A percentile compares a stretch with the other conserved stretches of the same genome.
phyloP scores from a whole-genome alignment of 2,329 filamentous ascomycete species.

The Lasiodiplodia gonubiensis region DNA sequence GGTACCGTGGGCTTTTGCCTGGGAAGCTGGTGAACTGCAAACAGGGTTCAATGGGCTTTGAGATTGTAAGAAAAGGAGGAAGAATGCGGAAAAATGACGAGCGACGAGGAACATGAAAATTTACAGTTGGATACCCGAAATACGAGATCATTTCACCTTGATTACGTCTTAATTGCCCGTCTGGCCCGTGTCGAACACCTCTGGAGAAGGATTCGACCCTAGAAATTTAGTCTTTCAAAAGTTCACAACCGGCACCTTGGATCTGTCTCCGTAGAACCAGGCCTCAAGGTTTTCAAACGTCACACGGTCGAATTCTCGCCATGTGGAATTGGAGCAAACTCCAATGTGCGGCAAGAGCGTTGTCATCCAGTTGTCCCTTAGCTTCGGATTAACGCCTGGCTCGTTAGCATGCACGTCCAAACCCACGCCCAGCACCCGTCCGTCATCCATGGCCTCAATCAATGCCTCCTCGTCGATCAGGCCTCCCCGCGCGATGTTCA shows the following conservation, averaged over 20 bases:
- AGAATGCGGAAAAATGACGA: slow-evolving; percentile 1
- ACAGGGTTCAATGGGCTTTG: slow-evolving; percentile 14
- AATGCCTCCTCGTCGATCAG: slow-evolving; percentile 63
- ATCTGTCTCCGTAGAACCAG: slow-evolving; percentile 16
- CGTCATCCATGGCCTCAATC: slow-evolving; percentile 58
- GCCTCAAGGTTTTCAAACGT: slow-evolving; percentile 1
- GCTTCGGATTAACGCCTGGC: slow-evolving; percentile 58
- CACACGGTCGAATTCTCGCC: slow-evolving; percentile 11
- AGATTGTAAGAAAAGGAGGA: not conserved
- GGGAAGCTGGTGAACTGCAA: slow-evolving; percentile 25
- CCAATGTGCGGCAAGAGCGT: slow-evolving; percentile 66
- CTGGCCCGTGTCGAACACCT: not conserved
- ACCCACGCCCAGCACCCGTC: slow-evolving; percentile 60
- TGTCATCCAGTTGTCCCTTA: slow-evolving; percentile 55
- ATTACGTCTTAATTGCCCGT: not conserved
- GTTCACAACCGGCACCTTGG: slow-evolving; percentile 14
- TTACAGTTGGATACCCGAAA: slow-evolving; percentile 16
- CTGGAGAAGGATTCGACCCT: not conserved
- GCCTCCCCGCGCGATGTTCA: slow-evolving; percentile 64
- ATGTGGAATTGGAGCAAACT: slow-evolving; percentile 2
- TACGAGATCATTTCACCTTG: slow-evolving; percentile 1
- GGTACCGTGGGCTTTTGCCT: slow-evolving; percentile 25
- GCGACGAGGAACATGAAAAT: not conserved
- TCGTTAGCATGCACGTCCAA: slow-evolving; percentile 65
- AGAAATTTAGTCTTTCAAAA: not conserved